Conservation (phyloP, 129 eudicot genomes). For the sunflower (Helianthus annuus) region HanXRQr2.0-SUNRISE NC_035437.2:121825258-121825757, state of each 20-base stretch:
- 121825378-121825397: slow-evolving; percentile 5
- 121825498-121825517: slow-evolving; percentile 51
- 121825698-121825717: slow-evolving; percentile 90
- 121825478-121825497: slow-evolving; percentile 99
- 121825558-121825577: slow-evolving; percentile 5
- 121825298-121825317: no score
- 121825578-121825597: slow-evolving; percentile 76
- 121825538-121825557: slow-evolving; percentile 1
- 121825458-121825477: slow-evolving; percentile 96
- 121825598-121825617: slow-evolving; percentile 90
- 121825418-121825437: slow-evolving; percentile 55
- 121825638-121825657: slow-evolving; percentile 59
- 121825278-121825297: no score
- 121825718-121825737: slow-evolving; percentile 81
- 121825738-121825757: slow-evolving; percentile 87
- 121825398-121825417: background rate
- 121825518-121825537: background rate
- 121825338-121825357: no score
- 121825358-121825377: slow-evolving; percentile 11
- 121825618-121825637: slow-evolving; percentile 83
- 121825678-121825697: slow-evolving; percentile 79
- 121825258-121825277: no score
- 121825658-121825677: slow-evolving; percentile 71
- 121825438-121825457: slow-evolving; percentile 88
- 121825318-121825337: no score